phyloP scores from a whole-genome alignment of 257 asterid species.

The Petrea volubilis region DNA sequence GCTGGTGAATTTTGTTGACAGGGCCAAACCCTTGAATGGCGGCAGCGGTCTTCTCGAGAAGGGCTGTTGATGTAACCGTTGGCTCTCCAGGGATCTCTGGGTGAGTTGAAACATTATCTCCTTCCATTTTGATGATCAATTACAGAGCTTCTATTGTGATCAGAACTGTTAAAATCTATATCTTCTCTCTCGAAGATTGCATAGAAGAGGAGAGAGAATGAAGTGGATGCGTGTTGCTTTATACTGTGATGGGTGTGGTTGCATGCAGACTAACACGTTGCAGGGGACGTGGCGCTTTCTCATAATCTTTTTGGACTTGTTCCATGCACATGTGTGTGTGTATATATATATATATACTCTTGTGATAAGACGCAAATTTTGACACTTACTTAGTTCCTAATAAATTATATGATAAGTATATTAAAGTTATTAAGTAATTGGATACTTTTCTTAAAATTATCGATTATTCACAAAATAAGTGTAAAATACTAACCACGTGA shows the following conservation, averaged over 20 bases:
- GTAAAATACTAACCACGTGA: too few species aligned
- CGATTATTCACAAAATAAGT: too few species aligned
- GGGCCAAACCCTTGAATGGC: constrained; percentile 83
- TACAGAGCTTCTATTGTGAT: too few species aligned
- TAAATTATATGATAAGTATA: too few species aligned
- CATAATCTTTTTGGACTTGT: neutral
- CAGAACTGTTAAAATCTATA: neutral
- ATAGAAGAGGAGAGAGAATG: neutral
- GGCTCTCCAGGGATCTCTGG: constrained; percentile 84
- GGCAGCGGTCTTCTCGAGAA: constrained; percentile 79
- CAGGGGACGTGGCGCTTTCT: constrained; percentile 3
- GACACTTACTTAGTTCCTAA: too few species aligned
- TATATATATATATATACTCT: too few species aligned
- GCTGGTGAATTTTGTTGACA: constrained; percentile 85
- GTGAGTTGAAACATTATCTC: constrained; percentile 44
- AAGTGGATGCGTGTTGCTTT: neutral
- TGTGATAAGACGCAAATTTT: too few species aligned
- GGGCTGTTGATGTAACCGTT: constrained; percentile 54
- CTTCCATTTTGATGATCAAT: constrained; percentile 46
- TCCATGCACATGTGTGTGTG: neutral
- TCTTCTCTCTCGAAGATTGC: too few species aligned
- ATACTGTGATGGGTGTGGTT: neutral
- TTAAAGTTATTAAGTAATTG: too few species aligned
- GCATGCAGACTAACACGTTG: constrained; percentile 49
- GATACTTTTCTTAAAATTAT: too few species aligned